Evolutionary conservation across 192 early-diverging fungal genomes (phyloP), one percentile per base, ranked within the genome.

Genomic region (Backusella parvicylindrica): DNA sequence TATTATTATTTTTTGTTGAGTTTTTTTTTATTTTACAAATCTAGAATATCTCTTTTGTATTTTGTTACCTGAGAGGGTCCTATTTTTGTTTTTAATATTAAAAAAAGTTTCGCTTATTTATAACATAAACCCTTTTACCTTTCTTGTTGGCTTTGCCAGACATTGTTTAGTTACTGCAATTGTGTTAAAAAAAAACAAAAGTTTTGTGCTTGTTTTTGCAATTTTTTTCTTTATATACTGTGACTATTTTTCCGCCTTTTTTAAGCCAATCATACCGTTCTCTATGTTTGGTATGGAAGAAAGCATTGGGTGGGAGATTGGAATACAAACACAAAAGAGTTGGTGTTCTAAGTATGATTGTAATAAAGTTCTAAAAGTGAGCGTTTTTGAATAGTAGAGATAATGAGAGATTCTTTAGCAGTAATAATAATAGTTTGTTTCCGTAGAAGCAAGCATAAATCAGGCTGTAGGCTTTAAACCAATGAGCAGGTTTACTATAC

Each of bases 51-150:
- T 30, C 13, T 56, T n/a, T 30, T 63, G 26, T 60, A n/a, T 38
- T 15, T 49, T 64, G 5, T 50, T 78, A 78, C 76, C 56, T 78
- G 68, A 47, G 71, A 36, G 37, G 76, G 71, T 6, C 71, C 76
- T 78, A 31, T 33, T 72, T 21, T 47, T 47, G 18, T 47, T 47
- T 47, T 43, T 18, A 70, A 38, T 8, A 41, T 26, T 60, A 68
- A 35, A 15, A 68, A 30, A n/a, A n/a, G 1, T 3, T n/a, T n/a
- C n/a, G n/a, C n/a, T n/a, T n/a, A n/a, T n/a, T n/a, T n/a, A n/a
- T n/a, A n/a, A n/a, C n/a, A n/a, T n/a, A n/a, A n/a, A n/a, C n/a
- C n/a, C n/a, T n/a, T 64, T 31, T 64, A 30, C 32, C 32, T 35
- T 33, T 65, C 26, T 65, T 65, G 64, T 65, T 30, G 32, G 64